These are phyloP conservation scores for Rosa chinensis DNA, from an alignment of 306 rosid species.

Conservation along the genomic window DNA sequence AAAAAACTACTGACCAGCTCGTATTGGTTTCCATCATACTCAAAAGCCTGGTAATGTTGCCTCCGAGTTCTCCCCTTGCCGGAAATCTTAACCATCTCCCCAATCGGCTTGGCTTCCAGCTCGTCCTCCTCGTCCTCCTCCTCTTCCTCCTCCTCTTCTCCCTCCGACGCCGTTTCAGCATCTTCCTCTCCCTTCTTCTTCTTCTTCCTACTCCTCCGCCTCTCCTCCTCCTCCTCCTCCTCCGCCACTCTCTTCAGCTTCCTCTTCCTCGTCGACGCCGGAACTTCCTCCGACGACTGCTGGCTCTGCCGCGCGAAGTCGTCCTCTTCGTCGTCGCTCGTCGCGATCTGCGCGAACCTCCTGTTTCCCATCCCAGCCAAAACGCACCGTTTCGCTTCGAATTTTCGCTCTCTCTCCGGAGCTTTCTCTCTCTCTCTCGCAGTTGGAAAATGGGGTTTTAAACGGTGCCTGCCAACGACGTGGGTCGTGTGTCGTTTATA, in stretches of 20 bases:
- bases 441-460: background rate
- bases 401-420: background rate
- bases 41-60: constrained; percentile 66
- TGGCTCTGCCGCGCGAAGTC: constrained; percentile 27
- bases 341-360: constrained; percentile 65
- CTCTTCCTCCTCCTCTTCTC: constrained; percentile 13
- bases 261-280: constrained; percentile 35
- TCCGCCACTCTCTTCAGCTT: constrained; percentile 47
- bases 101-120: constrained; percentile 74
- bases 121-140: constrained; percentile 40
- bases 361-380: constrained; percentile 59
- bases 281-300: constrained; percentile 17
- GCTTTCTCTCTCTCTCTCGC: background rate
- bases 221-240: background rate
- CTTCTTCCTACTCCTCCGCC: background rate
- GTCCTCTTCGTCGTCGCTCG: constrained; percentile 79
- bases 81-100: constrained; percentile 58
- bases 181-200: constrained; percentile 5
- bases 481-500: background rate
- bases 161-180: background rate
- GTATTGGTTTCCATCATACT: constrained; percentile 73
- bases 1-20: constrained; percentile 48
- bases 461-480: background rate
- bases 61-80: constrained; percentile 75
- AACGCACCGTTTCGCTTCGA: background rate